Evolutionary conservation across 306 rosid species (phyloP).

Genomic region (Prunus dulcis): DNA sequence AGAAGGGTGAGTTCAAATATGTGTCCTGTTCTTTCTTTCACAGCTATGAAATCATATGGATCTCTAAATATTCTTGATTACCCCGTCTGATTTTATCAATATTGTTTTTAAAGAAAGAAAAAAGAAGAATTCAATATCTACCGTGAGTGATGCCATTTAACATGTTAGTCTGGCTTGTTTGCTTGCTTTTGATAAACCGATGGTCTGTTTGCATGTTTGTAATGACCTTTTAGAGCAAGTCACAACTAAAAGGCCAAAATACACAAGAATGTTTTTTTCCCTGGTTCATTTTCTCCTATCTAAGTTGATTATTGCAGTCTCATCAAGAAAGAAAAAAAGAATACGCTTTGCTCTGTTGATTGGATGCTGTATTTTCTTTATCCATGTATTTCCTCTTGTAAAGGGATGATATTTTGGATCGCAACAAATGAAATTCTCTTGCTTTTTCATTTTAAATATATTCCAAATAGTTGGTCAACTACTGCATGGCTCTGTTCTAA

Average conservation of each 20-base stretch:
- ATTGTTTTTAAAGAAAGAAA: neutral
- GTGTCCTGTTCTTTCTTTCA: neutral
- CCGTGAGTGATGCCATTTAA: neutral
- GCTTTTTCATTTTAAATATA: too few species aligned
- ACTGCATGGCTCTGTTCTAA: constrained; percentile 26
- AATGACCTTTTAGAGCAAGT: neutral
- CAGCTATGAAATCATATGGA: neutral
- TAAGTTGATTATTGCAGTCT: too few species aligned
- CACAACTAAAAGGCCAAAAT: neutral
- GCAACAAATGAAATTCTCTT: too few species aligned
- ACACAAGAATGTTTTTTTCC: neutral
- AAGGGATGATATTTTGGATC: too few species aligned
- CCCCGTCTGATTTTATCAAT: neutral
- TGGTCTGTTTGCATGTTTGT: neutral
- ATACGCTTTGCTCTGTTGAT: too few species aligned
- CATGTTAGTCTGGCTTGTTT: neutral
- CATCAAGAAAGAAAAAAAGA: too few species aligned
- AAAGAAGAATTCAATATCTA: neutral
- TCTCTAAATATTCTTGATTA: too few species aligned
- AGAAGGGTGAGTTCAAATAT: constrained; percentile 55
- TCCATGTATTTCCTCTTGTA: too few species aligned
- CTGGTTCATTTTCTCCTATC: neutral
- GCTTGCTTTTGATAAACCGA: neutral
- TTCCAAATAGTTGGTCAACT: neutral
- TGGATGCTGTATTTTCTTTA: too few species aligned